Evolutionary conservation across 129 eudicot species (phyloP).

Genomic region (sunflower (Helianthus annuus)): DNA sequence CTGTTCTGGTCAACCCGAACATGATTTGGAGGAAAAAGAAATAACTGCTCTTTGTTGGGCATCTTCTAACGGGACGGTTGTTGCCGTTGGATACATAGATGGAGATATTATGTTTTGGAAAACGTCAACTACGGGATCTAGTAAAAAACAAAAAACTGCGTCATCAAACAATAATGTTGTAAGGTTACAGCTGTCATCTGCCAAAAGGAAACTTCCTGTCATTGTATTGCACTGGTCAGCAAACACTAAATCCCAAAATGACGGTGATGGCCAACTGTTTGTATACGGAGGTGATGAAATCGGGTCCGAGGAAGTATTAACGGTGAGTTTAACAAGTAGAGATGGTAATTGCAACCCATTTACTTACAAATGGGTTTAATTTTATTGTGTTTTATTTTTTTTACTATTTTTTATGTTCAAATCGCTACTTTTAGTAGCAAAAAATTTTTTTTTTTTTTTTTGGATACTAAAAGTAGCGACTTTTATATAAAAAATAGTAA

Average conservation of each 20-base stretch:
- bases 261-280: conserved; percentile 65
- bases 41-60: conserved; percentile 98
- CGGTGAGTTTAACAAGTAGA: conserved; percentile 46
- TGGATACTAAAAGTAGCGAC: too few relatives aligned
- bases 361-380: conserved; percentile 9
- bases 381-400: conserved; percentile 2
- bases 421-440: too few relatives aligned
- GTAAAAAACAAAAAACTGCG: conserved; percentile 49
- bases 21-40: conserved; percentile 69
- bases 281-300: conserved; percentile 87
- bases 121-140: conserved; percentile 44
- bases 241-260: conserved; percentile 58
- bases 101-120: conserved; percentile 94
- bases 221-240: conserved; percentile 74
- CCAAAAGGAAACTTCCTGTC: conserved; percentile 77
- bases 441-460: too few relatives aligned
- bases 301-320: conserved; percentile 82
- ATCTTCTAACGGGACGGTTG: conserved; percentile 69
- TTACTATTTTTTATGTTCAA: too few relatives aligned
- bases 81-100: conserved; percentile 90
- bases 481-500: too few relatives aligned
- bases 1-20: conserved; percentile 43
- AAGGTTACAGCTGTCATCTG: conserved; percentile 78
- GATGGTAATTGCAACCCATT: neutral
- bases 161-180: conserved; percentile 59